Evolutionary conservation across 352 stramenopile genomes (phyloP).

Genomic region (Phytophthora pistaciae): DNA sequence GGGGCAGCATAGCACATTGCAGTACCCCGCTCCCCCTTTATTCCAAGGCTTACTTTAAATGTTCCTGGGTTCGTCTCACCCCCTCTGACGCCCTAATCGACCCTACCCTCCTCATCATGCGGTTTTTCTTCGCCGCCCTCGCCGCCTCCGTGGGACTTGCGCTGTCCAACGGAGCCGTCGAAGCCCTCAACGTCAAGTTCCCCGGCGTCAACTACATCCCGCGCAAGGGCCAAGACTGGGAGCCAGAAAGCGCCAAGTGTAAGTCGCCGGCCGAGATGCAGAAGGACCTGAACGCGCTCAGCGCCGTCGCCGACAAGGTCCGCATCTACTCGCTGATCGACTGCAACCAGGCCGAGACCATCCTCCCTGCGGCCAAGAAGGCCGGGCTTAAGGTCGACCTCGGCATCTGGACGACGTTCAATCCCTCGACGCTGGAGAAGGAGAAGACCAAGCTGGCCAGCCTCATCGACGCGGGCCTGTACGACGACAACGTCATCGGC

Average conservation of each 20-base stretch:
- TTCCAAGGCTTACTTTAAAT: too few species aligned
- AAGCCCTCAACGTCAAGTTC: not conserved
- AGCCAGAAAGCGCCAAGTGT: not conserved
- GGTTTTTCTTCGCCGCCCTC: not conserved
- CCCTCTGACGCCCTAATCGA: too few species aligned
- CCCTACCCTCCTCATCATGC: not conserved
- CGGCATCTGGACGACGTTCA: not conserved
- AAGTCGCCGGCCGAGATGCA: not conserved
- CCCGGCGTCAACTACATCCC: not conserved
- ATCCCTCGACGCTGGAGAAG: not conserved
- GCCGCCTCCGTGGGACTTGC: not conserved
- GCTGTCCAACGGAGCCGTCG: not conserved
- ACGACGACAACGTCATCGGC: not conserved
- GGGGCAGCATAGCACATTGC: too few species aligned
- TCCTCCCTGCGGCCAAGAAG: not conserved
- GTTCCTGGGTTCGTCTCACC: too few species aligned
- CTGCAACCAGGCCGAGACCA: not conserved
- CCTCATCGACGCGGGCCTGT: not conserved
- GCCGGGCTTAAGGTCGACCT: not conserved
- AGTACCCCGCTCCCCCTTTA: too few species aligned
- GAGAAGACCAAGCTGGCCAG: not conserved
- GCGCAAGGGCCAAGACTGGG: not conserved
- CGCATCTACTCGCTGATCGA: slow-evolving; percentile 1
- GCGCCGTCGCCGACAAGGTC: not conserved
- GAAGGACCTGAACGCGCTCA: not conserved